Evolutionary conservation across 2,329 filamentous ascomycete genomes (phyloP).

Genomic region (Verticillium tricorpus): DNA sequence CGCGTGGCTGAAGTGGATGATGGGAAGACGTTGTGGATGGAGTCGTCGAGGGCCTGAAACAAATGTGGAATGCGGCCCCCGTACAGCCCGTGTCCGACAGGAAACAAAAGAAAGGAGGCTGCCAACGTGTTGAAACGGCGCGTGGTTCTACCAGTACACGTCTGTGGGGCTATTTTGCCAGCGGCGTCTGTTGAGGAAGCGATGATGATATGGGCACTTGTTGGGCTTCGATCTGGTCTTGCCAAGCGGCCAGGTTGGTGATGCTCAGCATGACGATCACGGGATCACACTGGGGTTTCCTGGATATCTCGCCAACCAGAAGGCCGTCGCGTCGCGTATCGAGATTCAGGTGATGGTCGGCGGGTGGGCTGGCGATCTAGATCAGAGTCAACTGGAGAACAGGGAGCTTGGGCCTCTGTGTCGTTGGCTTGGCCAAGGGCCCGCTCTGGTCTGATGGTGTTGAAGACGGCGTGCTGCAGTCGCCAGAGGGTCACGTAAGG

Average conservation of each 20-base stretch:
- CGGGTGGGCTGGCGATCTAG: neutral
- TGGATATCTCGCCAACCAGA: neutral
- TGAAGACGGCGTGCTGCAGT: neutral
- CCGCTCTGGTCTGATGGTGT: neutral
- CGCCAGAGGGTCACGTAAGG: neutral
- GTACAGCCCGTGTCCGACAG: neutral
- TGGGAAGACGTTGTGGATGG: neutral
- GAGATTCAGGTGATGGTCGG: neutral
- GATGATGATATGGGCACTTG: neutral
- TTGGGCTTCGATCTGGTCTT: neutral
- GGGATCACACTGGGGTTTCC: neutral
- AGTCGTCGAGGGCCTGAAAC: neutral
- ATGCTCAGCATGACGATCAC: neutral
- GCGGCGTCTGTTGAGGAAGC: neutral
- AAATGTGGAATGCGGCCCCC: neutral
- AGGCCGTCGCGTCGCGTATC: neutral
- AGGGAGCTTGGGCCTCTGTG: neutral
- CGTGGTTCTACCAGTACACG: neutral
- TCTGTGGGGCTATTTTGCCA: neutral
- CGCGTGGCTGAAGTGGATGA: neutral
- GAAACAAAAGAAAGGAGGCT: neutral
- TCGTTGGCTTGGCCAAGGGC: neutral
- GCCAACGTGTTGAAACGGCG: conserved; percentile 1
- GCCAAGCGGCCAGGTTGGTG: neutral
- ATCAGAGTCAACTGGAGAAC: neutral